A percentile compares a stretch with the other conserved stretches of the same genome.
Evolutionary conservation across 2,329 filamentous ascomycete genomes (phyloP).

Genomic region (Neurospora sp.): DNA sequence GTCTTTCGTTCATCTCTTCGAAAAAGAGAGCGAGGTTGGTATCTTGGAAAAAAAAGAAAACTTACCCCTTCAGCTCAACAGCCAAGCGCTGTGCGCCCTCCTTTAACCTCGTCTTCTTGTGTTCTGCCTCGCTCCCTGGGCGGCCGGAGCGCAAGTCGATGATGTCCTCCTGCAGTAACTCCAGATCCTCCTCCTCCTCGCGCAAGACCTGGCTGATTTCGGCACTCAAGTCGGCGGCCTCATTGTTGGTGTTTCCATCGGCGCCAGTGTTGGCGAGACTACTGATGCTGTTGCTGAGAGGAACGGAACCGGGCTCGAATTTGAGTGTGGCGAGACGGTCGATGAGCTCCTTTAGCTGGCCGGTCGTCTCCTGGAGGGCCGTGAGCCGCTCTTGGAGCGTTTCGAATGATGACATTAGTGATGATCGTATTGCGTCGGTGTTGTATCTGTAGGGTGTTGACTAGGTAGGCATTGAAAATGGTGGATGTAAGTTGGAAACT

Average conservation of each 20-base stretch:
- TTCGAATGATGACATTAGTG: slow-evolving; percentile 42
- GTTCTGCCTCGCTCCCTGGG: slow-evolving; percentile 44
- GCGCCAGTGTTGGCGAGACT: slow-evolving; percentile 10
- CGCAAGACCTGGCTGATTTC: slow-evolving; percentile 75
- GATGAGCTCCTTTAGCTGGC: slow-evolving; percentile 50
- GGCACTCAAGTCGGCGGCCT: slow-evolving; percentile 61
- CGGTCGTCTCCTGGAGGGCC: slow-evolving; percentile 51
- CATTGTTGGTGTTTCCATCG: slow-evolving; percentile 38
- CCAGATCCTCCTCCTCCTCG: slow-evolving; percentile 74
- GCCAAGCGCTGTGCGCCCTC: slow-evolving; percentile 57
- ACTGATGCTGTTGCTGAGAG: slow-evolving; percentile 29
- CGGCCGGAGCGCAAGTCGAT: slow-evolving; percentile 51
- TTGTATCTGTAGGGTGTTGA: neutral
- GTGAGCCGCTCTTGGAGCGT: slow-evolving; percentile 50
- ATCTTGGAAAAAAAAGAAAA: neutral
- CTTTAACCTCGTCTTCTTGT: slow-evolving; percentile 55
- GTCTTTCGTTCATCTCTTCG: no score
- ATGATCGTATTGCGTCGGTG: neutral
- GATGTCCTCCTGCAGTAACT: slow-evolving; percentile 68
- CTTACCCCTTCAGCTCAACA: slow-evolving; percentile 62
- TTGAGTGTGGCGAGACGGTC: slow-evolving; percentile 47
- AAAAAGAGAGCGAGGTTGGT: neutral
- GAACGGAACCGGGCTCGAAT: slow-evolving; percentile 49
- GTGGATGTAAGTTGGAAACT: neutral
- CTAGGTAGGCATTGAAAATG: neutral